These are phyloP conservation scores for Nadsonia commutata DNA, from an alignment of 1,139 yeast genomes.

Conservation along the genomic window DNA sequence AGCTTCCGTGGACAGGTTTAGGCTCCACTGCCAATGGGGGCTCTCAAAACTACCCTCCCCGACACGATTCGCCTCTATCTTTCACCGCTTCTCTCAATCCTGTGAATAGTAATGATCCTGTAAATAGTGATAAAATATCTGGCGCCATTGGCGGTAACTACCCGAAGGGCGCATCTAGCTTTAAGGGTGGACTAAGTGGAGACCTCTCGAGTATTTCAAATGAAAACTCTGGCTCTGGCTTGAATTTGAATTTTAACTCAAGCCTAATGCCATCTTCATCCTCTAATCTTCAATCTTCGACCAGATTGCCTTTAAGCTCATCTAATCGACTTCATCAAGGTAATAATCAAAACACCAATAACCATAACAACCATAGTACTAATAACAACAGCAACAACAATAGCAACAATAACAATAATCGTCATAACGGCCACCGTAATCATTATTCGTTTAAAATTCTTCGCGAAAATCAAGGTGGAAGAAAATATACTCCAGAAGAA, in stretches of 20 bases:
- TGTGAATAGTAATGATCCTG: too few species aligned
- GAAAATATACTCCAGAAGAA: conserved; percentile 35
- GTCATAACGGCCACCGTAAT: background rate
- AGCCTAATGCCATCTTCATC: background rate
- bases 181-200: background rate
- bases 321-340: background rate
- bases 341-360: background rate
- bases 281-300: too few species aligned
- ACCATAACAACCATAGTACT: background rate
- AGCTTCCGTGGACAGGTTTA: background rate
- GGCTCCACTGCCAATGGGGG: background rate
- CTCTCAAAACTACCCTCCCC: background rate
- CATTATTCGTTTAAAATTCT: background rate
- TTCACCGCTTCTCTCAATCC: too few species aligned
- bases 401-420: background rate
- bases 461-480: conserved; percentile 14
- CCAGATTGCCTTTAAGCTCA: background rate
- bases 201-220: background rate
- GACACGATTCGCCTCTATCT: background rate
- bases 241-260: background rate
- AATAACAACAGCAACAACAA: background rate
- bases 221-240: background rate
- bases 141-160: background rate
- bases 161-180: background rate
- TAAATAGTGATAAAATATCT: background rate